Percentiles rank a stretch among this genome's conserved stretches.
Conservation (phyloP, 179 eudicot species). For the Nepenthes alata region DNA sequence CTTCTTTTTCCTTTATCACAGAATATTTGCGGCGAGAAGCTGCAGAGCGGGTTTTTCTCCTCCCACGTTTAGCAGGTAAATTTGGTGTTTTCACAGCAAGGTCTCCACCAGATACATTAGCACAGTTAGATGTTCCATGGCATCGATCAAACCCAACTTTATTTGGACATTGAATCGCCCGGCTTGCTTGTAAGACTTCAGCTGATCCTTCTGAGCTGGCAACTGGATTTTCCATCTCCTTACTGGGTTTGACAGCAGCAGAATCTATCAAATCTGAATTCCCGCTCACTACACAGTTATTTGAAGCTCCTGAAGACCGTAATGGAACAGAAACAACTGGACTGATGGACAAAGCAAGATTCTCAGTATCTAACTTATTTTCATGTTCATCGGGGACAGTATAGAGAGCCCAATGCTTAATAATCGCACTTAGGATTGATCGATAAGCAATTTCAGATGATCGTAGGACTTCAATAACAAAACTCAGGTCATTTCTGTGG, state of each 20-base stretch:
- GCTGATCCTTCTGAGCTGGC: constrained; percentile 56
- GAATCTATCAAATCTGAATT: constrained; percentile 6
- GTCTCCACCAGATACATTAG: constrained; percentile 18
- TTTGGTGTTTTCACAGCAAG: constrained; percentile 10
- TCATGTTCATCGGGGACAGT: constrained; percentile 20
- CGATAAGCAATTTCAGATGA: constrained; percentile 32
- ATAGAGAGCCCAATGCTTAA: constrained; percentile 34
- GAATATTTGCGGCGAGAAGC: constrained; percentile 11
- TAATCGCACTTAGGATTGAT: constrained; percentile 37
- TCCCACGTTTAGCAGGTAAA: constrained; percentile 18
- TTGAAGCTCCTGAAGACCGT: constrained; percentile 14
- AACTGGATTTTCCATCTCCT: constrained; percentile 24
- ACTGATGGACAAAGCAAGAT: constrained; percentile 5
- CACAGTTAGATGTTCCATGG: constrained; percentile 8
- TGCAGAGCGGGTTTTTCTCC: constrained; percentile 26
- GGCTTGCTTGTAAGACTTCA: constrained; percentile 42
- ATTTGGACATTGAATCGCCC: constrained; percentile 12
- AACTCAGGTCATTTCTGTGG: constrained; percentile 49
- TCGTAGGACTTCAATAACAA: constrained; percentile 42
- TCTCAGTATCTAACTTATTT: constrained; percentile 19
- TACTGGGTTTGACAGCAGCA: constrained; percentile 10
- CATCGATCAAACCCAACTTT: constrained; percentile 15
- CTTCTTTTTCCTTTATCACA: constrained; percentile 13
- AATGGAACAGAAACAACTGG: constrained; percentile 3
- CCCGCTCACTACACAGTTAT: constrained; percentile 9